A percentile compares a stretch with the other conserved stretches of the same genome.
phyloP scores from a whole-genome alignment of 495 filamentous ascomycete genomes.

The Lasiosphaeria ovina region DNA sequence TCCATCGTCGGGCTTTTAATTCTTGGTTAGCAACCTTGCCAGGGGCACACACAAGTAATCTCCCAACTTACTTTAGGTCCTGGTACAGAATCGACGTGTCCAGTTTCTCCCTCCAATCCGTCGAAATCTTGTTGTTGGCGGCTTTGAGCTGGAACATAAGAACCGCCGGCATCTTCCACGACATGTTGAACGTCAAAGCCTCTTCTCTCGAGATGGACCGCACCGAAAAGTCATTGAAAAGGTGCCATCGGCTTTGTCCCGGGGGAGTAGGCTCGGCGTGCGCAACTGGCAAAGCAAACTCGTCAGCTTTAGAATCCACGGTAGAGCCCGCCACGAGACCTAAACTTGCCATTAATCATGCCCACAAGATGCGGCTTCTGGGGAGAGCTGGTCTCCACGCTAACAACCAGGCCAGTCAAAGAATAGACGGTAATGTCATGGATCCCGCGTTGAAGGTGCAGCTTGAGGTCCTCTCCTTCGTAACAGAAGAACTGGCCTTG shows the following conservation, averaged over 20 bases:
- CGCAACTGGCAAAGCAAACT: slow-evolving; percentile 52
- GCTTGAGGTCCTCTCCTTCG: slow-evolving; percentile 79
- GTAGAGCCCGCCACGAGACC: no score
- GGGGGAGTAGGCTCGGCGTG: slow-evolving; percentile 59
- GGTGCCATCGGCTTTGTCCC: slow-evolving; percentile 70
- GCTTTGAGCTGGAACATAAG: slow-evolving; percentile 78
- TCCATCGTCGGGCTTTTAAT: slow-evolving; percentile 15
- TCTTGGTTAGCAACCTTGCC: not conserved
- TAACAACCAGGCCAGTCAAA: slow-evolving; percentile 83
- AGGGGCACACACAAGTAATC: not conserved
- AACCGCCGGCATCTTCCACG: slow-evolving; percentile 89
- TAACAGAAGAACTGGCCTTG: slow-evolving; percentile 82
- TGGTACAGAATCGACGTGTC: slow-evolving; percentile 82
- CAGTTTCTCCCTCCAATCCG: slow-evolving; percentile 78
- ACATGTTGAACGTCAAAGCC: slow-evolving; percentile 79
- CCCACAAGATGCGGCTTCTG: slow-evolving; percentile 90
- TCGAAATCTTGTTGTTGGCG: slow-evolving; percentile 71
- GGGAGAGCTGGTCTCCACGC: slow-evolving; percentile 77
- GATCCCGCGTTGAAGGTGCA: slow-evolving; percentile 59
- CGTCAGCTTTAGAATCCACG: not conserved
- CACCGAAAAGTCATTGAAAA: slow-evolving; percentile 97
- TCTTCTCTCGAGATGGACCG: slow-evolving; percentile 72
- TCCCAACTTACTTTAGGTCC: slow-evolving; percentile 40
- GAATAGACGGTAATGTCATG: slow-evolving; percentile 82
- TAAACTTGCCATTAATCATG: slow-evolving; percentile 69